Conservation (phyloP, 805 yeast genomes). For the Clavispora santaluciae region DNA sequence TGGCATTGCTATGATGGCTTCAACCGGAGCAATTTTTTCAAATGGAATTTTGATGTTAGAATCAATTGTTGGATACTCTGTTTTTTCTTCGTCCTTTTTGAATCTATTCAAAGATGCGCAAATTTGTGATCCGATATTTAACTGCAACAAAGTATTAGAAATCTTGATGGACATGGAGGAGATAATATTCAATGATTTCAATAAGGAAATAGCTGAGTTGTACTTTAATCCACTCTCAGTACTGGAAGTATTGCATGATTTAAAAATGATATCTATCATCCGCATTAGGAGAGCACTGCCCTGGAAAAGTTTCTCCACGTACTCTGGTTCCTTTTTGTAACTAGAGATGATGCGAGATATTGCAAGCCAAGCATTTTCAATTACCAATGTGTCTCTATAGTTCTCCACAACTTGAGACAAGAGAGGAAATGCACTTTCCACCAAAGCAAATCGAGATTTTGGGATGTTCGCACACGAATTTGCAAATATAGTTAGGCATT, state of each 20-base stretch:
- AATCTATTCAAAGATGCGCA: conserved; percentile 45
- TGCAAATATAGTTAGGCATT: conserved; percentile 69
- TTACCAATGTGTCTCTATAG: conserved; percentile 53
- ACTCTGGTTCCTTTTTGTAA: conserved; percentile 38
- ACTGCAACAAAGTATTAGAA: conserved; percentile 39
- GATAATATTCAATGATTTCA: conserved; percentile 43
- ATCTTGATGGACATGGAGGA: conserved; percentile 39
- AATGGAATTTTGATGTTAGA: not conserved
- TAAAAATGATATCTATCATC: conserved; percentile 8
- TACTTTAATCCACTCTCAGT: conserved; percentile 9
- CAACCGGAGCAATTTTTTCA: conserved; percentile 43
- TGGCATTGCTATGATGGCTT: conserved; percentile 69
- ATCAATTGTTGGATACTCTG: conserved; percentile 4
- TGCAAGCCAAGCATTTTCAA: conserved; percentile 63
- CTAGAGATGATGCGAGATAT: conserved; percentile 54
- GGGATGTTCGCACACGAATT: conserved; percentile 55
- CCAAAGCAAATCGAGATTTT: conserved; percentile 37
- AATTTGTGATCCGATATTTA: not conserved
- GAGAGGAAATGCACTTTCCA: conserved; percentile 55
- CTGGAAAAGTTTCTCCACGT: conserved; percentile 41
- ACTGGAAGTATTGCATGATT: conserved; percentile 12
- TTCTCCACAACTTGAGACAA: conserved; percentile 53
- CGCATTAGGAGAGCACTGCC: conserved; percentile 6
- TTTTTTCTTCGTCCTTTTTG: conserved; percentile 25
- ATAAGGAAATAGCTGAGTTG: conserved; percentile 17